phyloP scores from a whole-genome alignment of 2,329 filamentous ascomycete species.

The Botrytis hyacinthi region DNA sequence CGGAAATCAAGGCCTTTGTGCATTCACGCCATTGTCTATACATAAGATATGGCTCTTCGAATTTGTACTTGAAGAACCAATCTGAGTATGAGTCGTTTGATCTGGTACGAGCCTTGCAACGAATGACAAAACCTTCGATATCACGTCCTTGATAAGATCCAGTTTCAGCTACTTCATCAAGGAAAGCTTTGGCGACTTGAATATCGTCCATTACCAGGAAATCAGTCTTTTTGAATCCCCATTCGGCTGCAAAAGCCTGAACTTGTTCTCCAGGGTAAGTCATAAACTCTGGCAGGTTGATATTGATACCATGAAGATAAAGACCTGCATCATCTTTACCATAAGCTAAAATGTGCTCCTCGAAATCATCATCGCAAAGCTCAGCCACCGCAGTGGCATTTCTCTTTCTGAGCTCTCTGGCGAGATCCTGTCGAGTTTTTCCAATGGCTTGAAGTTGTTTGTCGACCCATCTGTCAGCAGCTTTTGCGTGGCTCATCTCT shows the following conservation, averaged over 20 bases:
- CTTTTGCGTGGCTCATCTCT: slow-evolving; percentile 76
- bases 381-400: slow-evolving; percentile 96
- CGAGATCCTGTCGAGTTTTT: slow-evolving; percentile 75
- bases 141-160: slow-evolving; percentile 88
- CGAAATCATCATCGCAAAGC: slow-evolving; percentile 92
- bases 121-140: slow-evolving; percentile 94
- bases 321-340: slow-evolving; percentile 78
- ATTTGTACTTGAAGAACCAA: slow-evolving; percentile 99
- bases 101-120: slow-evolving; percentile 67
- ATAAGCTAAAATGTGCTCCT: slow-evolving; percentile 95
- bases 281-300: slow-evolving; percentile 88
- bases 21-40: slow-evolving; percentile 98
- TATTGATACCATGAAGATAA: slow-evolving; percentile 93
- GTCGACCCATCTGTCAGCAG: slow-evolving; percentile 79
- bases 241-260: slow-evolving; percentile 82
- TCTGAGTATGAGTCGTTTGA: slow-evolving; percentile 63
- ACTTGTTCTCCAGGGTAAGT: slow-evolving; percentile 84
- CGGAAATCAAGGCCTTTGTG: slow-evolving; percentile 82
- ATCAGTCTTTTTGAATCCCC: slow-evolving; percentile 91
- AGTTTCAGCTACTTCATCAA: slow-evolving; percentile 82
- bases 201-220: slow-evolving; percentile 76
- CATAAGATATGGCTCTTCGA: slow-evolving; percentile 98
- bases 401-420: slow-evolving; percentile 68
- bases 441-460: slow-evolving; percentile 74
- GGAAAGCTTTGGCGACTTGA: slow-evolving; percentile 70